Base-by-base conservation (phyloP, 1,284 basidiomycete species). In the Melampsora medusae region DNA sequence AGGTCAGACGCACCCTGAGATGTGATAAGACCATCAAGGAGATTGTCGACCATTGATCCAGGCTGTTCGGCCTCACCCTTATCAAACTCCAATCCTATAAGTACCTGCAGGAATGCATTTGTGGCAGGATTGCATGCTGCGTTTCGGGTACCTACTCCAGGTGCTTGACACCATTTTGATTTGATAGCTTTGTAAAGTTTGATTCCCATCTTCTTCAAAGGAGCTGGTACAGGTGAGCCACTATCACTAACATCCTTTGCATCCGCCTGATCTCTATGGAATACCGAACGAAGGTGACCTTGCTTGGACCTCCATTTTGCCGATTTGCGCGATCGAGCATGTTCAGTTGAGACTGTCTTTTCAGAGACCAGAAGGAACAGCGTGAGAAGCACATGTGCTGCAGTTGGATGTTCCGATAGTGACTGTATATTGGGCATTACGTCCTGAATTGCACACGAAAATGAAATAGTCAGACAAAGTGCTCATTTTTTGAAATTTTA, bases 351-450 rank as follows among this genome's bases (percentile, higher is more conserved):
- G 33, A 84, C 81, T 1, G 80, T 68, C 35, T 80, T 79, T 62
- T 83, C 82, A 19, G 88, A 89, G 22, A 96, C 85, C 42, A 96
- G 85, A 6, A 90, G 82, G 6, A 97, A 86, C 1, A 97, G 84
- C 19, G 90, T 88, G 49, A 93, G 89, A 66, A 95, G 79, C 50
- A 93, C 91, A 79, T 96, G 94, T 0, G 93, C 93, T 33, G 90
- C 92, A 81, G 93, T 94, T 22, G 90, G 89, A 80, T 94, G 89
- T 84, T 90, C 88, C 48, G 94, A 84, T 42, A 95, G 86, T 4
- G 85, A 84, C 0, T 88, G 84, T 31, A 93, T 84, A 5, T 83
- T 83, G 1, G 90, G 88, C 1, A 89, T 81, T 33, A 93, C 80
- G 86, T 93, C 92, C 89, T 92, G 69, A 25, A 7, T 17, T 78